Percentiles rank a stretch among this genome's conserved stretches.
Conservation (phyloP, 2,329 filamentous ascomycete species). For the Nemania bipapillata region DNA sequence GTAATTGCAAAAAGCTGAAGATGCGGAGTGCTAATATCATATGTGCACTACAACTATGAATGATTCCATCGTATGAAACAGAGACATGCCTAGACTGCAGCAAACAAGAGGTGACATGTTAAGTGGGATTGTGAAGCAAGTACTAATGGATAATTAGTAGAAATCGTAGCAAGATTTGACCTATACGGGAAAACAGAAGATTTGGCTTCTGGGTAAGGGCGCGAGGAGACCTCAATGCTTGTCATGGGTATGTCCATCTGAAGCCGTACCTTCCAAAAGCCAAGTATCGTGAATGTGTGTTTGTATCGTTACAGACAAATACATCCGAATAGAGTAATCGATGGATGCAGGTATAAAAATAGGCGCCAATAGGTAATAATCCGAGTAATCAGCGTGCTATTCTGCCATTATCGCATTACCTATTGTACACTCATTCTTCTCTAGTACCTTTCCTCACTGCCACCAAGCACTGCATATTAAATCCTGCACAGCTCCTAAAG, state of each 20-base stretch:
- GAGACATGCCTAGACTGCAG: background rate
- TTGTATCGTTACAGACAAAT: too few species aligned
- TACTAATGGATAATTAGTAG: background rate
- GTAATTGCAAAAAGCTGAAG: too few species aligned
- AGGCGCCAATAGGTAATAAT: background rate
- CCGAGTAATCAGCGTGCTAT: background rate
- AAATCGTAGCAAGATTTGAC: background rate
- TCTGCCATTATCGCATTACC: background rate
- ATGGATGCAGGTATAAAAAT: background rate
- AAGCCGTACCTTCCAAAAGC: background rate
- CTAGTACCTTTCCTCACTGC: background rate
- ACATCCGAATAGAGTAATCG: background rate
- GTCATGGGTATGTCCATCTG: background rate
- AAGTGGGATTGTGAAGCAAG: background rate
- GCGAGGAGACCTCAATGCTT: background rate
- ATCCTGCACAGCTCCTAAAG: background rate
- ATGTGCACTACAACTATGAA: too few species aligned
- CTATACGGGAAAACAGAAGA: background rate
- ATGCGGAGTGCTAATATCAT: too few species aligned
- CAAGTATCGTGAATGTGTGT: background rate
- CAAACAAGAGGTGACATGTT: background rate
- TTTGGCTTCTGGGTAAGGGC: background rate
- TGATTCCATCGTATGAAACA: background rate
- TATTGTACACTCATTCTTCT: background rate
- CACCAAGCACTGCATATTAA: too few species aligned